These are phyloP conservation scores for Plasmopara halstedii DNA, from an alignment of 352 stramenopile genomes.

Conservation along the genomic window DNA sequence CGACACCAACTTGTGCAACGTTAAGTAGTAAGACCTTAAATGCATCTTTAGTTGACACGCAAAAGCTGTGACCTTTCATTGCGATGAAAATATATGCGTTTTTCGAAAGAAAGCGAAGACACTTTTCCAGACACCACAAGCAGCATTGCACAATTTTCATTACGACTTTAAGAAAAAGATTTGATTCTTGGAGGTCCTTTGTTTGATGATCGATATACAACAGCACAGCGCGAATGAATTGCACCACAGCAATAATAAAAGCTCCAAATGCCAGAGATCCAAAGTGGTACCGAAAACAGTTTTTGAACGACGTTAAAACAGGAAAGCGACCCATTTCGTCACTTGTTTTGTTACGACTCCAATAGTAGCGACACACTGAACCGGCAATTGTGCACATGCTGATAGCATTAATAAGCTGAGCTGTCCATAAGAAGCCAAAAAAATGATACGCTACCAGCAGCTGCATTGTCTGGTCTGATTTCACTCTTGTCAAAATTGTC, in stretches of 20 bases:
- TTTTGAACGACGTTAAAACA: constrained; percentile 57
- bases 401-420: constrained; percentile 93
- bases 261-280: constrained; percentile 94
- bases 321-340: constrained; percentile 64
- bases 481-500: constrained; percentile 37
- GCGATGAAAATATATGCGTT: constrained; percentile 91
- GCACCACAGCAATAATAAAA: constrained; percentile 94
- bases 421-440: constrained; percentile 96
- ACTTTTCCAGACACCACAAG: constrained; percentile 93
- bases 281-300: constrained; percentile 89
- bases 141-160: constrained; percentile 88
- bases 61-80: constrained; percentile 75
- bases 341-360: constrained; percentile 62
- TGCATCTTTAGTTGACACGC: constrained; percentile 85
- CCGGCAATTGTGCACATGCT: constrained; percentile 93
- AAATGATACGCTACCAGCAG: constrained; percentile 76
- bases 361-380: constrained; percentile 90
- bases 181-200: constrained; percentile 70
- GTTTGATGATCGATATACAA: constrained; percentile 91
- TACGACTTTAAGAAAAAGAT: constrained; percentile 71
- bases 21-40: constrained; percentile 89
- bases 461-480: constrained; percentile 52
- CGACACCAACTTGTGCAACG: constrained; percentile 82
- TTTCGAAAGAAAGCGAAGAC: constrained; percentile 96
- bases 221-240: constrained; percentile 90